Base-by-base conservation (phyloP, 306 rosid species). In the Cotoneaster glaucophyllus region DNA sequence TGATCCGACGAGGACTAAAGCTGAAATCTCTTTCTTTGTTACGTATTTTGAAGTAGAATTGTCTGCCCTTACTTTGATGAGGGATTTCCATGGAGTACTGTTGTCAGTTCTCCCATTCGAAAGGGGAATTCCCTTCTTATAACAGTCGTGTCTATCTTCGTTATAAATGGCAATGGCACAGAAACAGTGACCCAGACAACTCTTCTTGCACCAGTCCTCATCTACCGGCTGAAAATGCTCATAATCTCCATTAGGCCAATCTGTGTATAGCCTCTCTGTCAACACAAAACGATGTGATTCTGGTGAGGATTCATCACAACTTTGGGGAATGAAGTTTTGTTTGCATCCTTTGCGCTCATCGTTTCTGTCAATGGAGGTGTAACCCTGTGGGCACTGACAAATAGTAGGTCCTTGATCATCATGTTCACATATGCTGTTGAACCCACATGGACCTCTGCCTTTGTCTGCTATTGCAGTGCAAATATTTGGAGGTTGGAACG, bases 181-280 rank as follows among this genome's bases (percentile, higher is more conserved):
- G 44, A 74, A 31, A 13, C 96, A 90, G 76, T 90, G 91, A 22
- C 1, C n/a, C 21, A 82, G 54, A 75, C 91, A 84, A 1, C n/a
- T 69, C 8, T 65, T 52, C 59, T 62, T 80, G 65, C 88, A 85
- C 80, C 78, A 74, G 12, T 84, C 80, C 75, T 79, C 76, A 5
- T 8, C 1, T 24, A 67, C 84, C 13, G 8, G 34, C 1, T 0
- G 11, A 54, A 67, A 76, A 28, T 24, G 22, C 2, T 45, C 69
- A 64, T 79, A 75, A 53, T 83, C 86, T 0, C 0, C 5, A 43
- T 3, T 0, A 56, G 76, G 81, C 78, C 81, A 75, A 48, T 83
- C 48, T 29, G 21, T 7, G 61, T 59, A 44, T 5, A 1, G 45
- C 1, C 68, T 31, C 54, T 34, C 82, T 43, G 57, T 7, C 5